These are phyloP conservation scores for Tothia fuscella DNA, from an alignment of 2,329 filamentous ascomycete species.

Conservation along the genomic window DNA sequence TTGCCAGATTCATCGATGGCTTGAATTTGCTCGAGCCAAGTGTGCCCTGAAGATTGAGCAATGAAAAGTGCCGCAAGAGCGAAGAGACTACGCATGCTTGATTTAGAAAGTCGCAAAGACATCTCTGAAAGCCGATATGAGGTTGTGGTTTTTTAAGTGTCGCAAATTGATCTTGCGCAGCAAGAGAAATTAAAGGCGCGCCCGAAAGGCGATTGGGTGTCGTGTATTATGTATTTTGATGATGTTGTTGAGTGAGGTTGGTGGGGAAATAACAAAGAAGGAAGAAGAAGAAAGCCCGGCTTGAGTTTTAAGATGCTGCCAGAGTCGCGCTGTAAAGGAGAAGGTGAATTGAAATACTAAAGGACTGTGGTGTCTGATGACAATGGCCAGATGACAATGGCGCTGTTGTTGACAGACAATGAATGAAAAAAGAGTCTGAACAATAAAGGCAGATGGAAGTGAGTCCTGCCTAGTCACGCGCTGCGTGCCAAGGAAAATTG, in stretches of 20 bases:
- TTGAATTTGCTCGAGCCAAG: constrained; percentile 69
- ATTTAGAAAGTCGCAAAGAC: neutral
- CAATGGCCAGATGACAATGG: neutral
- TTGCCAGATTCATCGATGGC: constrained; percentile 62
- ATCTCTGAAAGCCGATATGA: neutral
- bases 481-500: too few relatives aligned
- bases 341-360: too few relatives aligned
- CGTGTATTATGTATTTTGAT: neutral
- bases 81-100: constrained; percentile 4
- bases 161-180: constrained; percentile 2
- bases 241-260: neutral
- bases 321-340: neutral
- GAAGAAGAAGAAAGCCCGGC: neutral
- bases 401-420: neutral
- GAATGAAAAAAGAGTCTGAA: neutral
- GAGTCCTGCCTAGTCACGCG: too few relatives aligned
- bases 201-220: neutral
- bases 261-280: neutral
- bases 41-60: constrained; percentile 38
- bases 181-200: neutral
- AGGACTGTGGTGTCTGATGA: neutral
- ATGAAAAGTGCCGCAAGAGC: neutral
- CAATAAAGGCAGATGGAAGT: neutral
- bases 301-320: neutral
- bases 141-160: neutral